phyloP scores from a whole-genome alignment of 306 rosid species.

The Dryas octopetala region DNA sequence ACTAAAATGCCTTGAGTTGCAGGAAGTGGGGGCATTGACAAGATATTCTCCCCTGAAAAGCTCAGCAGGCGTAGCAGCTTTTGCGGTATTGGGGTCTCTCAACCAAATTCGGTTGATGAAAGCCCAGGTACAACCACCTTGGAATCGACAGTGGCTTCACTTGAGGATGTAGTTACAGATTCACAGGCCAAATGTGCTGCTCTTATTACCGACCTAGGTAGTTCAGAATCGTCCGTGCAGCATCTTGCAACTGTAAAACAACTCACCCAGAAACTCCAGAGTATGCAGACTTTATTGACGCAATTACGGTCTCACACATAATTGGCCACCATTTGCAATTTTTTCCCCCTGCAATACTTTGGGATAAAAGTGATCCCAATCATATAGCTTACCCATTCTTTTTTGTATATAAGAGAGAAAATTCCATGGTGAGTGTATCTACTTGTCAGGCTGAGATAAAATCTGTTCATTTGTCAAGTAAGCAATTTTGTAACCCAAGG shows the following conservation, averaged over 20 bases:
- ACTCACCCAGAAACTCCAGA: slow-evolving; percentile 64
- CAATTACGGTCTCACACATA: slow-evolving; percentile 61
- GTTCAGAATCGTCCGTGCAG: slow-evolving; percentile 49
- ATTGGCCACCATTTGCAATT: slow-evolving; percentile 8
- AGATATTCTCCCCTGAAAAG: slow-evolving; percentile 65
- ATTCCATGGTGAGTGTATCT: slow-evolving; percentile 37
- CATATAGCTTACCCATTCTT: slow-evolving; percentile 39
- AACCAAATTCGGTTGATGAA: slow-evolving; percentile 42
- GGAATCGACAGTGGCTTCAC: slow-evolving; percentile 63
- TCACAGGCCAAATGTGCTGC: slow-evolving; percentile 59
- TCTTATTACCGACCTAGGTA: slow-evolving; percentile 40
- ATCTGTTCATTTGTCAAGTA: slow-evolving; percentile 19
- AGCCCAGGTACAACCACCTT: slow-evolving; percentile 36
- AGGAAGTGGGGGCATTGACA: slow-evolving; percentile 92
- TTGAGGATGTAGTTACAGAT: slow-evolving; percentile 65
- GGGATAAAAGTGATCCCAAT: slow-evolving; percentile 32
- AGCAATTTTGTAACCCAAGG: slow-evolving; percentile 46
- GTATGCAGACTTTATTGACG: slow-evolving; percentile 61
- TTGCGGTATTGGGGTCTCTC: slow-evolving; percentile 51
- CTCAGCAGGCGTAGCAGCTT: slow-evolving; percentile 50
- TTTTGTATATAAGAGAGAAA: slow-evolving; percentile 46
- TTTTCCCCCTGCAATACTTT: slow-evolving; percentile 31
- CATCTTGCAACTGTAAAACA: slow-evolving; percentile 49
- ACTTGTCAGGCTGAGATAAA: slow-evolving; percentile 25
- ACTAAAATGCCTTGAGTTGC: slow-evolving; percentile 21